Evolutionary conservation across 495 filamentous ascomycete species (phyloP), one percentile per base, ranked within the genome.

Genomic region (Penicillium coprophilum): DNA sequence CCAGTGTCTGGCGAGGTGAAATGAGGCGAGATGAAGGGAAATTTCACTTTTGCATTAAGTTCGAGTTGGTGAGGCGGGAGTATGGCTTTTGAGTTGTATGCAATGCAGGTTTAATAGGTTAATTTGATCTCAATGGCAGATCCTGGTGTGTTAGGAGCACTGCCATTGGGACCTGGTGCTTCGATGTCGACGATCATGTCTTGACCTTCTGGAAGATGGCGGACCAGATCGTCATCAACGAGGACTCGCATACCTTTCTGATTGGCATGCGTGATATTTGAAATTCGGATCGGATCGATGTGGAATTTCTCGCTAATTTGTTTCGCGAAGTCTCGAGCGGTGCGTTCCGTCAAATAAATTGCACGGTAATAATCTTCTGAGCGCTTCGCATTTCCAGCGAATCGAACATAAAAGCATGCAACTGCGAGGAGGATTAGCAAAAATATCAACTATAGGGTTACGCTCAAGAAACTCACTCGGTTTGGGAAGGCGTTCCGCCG

Each of bases 141-240:
- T 27, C 44, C 61, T 5, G 61, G 41, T 9, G 58, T 50, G 20
- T 57, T 57, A 34, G 51, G 34, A n/a, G 23, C 43, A 50, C 44
- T 43, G 40, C 34, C 53, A 5, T 65, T 53, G 21, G 54, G 44
- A 13, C 27, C 54, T 1, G 66, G 59, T n/a, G 65, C 38, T 47
- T 84, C 77, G 41, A 87, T 80, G 62, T 87, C 85, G 50, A 81
- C 82, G 30, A 81, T 79, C 86, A 98, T 92, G 63, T 96, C 93
- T 65, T 97, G 90, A 8, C 92, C 91, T 72, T 98, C 94, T 0
- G 85, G 80, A 15, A 97, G 78, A 68, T 92, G 87, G n/a, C 82
- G 82, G 19, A 98, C 85, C 28, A 94, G 85, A 46, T 96, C 91
- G 58, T 98, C 90, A 68, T 98, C 94, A 50, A 97, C 79, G 67